A percentile compares a stretch with the other conserved stretches of the same genome.
Conservation (phyloP, 2,329 filamentous ascomycete genomes). For the Hymenoscyphus infarciens region DNA sequence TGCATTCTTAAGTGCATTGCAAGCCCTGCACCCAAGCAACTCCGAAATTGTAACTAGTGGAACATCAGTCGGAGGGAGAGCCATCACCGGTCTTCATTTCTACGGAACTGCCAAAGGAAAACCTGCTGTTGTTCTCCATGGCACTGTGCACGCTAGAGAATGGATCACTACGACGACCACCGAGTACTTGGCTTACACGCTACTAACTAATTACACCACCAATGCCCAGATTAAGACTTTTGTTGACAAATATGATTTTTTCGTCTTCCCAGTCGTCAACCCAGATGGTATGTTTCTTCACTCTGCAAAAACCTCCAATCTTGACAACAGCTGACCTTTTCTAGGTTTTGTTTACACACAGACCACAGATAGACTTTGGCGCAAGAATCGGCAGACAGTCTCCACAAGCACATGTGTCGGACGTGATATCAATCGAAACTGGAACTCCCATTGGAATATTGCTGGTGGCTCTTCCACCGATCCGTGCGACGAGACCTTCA, state of each 20-base stretch:
- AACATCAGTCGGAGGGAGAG: constrained; percentile 43
- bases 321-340: background rate
- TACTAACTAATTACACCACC: constrained; percentile 45
- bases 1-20: constrained; percentile 45
- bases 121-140: constrained; percentile 54
- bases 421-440: constrained; percentile 58
- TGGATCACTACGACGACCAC: constrained; percentile 53
- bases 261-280: constrained; percentile 61
- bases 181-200: constrained; percentile 50
- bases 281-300: constrained; percentile 47
- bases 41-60: constrained; percentile 49
- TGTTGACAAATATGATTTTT: constrained; percentile 63
- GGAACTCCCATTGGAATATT: constrained; percentile 46
- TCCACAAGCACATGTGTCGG: constrained; percentile 43
- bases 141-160: constrained; percentile 57
- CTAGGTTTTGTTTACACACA: constrained; percentile 57
- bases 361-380: constrained; percentile 55
- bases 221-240: constrained; percentile 41
- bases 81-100: constrained; percentile 48
- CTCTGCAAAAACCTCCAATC: background rate
- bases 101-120: constrained; percentile 45
- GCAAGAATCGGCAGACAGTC: constrained; percentile 52
- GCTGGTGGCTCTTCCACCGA: constrained; percentile 46
- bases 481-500: constrained; percentile 49
- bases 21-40: constrained; percentile 43